phyloP scores from a whole-genome alignment of 1,284 basidiomycete genomes.

The Spongiforma sp. region DNA sequence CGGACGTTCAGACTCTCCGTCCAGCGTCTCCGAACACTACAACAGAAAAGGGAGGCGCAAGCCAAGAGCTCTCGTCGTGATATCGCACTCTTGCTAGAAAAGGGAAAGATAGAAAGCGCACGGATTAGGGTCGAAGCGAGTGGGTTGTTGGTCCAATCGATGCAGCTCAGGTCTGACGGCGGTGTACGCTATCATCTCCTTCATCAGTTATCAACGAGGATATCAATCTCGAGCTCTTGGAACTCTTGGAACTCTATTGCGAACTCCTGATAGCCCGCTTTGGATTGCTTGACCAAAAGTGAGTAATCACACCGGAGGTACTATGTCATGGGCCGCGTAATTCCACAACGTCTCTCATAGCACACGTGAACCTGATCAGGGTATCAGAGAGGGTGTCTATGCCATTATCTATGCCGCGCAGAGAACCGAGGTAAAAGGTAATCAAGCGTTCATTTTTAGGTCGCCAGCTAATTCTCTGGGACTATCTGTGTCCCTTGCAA shows the following conservation, averaged over 20 bases:
- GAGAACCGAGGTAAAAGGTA: conserved; percentile 89
- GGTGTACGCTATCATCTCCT: neutral
- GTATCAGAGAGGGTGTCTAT: conserved; percentile 75
- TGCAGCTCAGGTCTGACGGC: conserved; percentile 11
- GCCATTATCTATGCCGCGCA: conserved; percentile 92
- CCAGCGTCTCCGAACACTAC: conserved; percentile 87
- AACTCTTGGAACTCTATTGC: conserved; percentile 92
- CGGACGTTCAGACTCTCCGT: conserved; percentile 75
- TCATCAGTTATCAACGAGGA: conserved; percentile 83
- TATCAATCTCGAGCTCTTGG: conserved; percentile 84
- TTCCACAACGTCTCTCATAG: conserved; percentile 42
- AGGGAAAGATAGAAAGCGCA: conserved; percentile 83
- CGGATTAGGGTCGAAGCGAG: conserved; percentile 83
- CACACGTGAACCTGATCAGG: conserved; percentile 82
- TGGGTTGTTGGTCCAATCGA: conserved; percentile 42
- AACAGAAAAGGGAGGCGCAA: conserved; percentile 93
- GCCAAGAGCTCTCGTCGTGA: conserved; percentile 85
- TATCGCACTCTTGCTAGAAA: conserved; percentile 80
- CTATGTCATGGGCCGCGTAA: neutral
- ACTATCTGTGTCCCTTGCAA: conserved; percentile 32
- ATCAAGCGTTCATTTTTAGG: conserved; percentile 6
- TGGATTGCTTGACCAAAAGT: conserved; percentile 88
- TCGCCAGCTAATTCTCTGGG: conserved; percentile 10
- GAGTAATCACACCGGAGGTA: conserved; percentile 36
- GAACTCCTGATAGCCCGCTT: conserved; percentile 95